Percentiles rank a stretch among this genome's conserved stretches.
phyloP scores from a whole-genome alignment of 2,329 filamentous ascomycete genomes.

The Ophiognomonia clavigignenti-juglandacearum region DNA sequence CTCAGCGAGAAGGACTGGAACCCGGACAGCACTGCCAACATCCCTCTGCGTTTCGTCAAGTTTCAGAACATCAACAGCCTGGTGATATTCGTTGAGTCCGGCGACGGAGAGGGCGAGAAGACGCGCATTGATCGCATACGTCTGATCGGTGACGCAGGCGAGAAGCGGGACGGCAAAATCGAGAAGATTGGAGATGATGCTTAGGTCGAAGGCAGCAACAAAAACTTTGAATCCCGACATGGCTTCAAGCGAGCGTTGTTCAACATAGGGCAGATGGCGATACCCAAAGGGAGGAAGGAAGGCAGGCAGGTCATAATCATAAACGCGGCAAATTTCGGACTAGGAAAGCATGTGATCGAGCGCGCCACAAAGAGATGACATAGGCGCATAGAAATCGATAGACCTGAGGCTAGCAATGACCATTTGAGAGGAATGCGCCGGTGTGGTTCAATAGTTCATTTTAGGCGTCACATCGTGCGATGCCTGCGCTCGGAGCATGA shows the following conservation, averaged over 20 bases:
- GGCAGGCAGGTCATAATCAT: too few relatives aligned
- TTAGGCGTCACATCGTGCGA: background rate
- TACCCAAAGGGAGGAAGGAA: too few relatives aligned
- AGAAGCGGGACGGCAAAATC: constrained; percentile 89
- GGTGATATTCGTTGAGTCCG: constrained; percentile 83
- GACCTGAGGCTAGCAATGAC: background rate
- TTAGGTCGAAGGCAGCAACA: constrained; percentile 27
- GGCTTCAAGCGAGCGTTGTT: background rate
- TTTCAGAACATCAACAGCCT: constrained; percentile 91
- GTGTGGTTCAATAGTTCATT: background rate
- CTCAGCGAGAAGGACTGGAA: constrained; percentile 79
- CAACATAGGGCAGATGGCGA: background rate
- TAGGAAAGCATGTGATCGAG: too few relatives aligned
- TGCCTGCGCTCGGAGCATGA: background rate
- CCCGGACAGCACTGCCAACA: constrained; percentile 65
- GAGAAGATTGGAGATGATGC: constrained; percentile 87
- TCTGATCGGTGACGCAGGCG: constrained; percentile 82
- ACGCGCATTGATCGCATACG: constrained; percentile 75
- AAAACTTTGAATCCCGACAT: background rate
- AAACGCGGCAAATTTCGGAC: too few relatives aligned
- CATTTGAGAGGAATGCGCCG: background rate
- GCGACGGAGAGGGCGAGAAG: constrained; percentile 78
- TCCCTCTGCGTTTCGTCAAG: constrained; percentile 84
- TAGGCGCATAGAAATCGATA: constrained; percentile 5
- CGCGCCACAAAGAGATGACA: too few relatives aligned